Conservation (phyloP, 2,329 filamentous ascomycete genomes). For the Gremmenia infestans region DNA sequence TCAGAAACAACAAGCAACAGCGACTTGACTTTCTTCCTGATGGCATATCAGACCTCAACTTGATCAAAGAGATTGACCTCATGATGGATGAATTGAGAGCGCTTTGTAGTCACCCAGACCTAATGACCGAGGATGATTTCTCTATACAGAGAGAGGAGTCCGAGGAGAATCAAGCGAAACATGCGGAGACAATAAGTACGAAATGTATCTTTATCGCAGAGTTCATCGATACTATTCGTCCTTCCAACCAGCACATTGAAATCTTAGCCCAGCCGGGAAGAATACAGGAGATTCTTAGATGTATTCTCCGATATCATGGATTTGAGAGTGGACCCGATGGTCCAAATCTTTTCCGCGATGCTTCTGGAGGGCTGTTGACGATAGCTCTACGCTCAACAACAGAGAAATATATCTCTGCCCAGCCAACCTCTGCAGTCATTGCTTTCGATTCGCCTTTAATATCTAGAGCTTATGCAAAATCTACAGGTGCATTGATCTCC, state of each 20-base stretch:
- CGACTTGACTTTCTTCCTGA: conserved; percentile 47
- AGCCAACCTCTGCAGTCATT: conserved; percentile 14
- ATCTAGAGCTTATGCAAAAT: not conserved
- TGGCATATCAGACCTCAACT: conserved; percentile 35
- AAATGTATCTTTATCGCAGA: conserved; percentile 58
- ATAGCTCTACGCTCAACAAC: conserved; percentile 26
- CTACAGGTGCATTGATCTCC: conserved; percentile 20
- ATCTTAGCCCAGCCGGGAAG: conserved; percentile 48
- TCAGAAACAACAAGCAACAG: conserved; percentile 39
- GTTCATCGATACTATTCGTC: conserved; percentile 43
- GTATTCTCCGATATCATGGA: conserved; percentile 40
- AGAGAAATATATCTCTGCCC: conserved; percentile 7
- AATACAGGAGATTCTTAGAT: conserved; percentile 47
- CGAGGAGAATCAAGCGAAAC: conserved; percentile 42
- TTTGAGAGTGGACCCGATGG: conserved; percentile 30
- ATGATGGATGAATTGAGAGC: conserved; percentile 48
- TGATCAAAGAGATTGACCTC: conserved; percentile 44
- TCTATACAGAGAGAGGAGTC: conserved; percentile 35
- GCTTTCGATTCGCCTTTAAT: not conserved
- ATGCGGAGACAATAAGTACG: conserved; percentile 50
- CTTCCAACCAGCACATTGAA: conserved; percentile 43
- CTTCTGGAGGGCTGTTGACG: conserved; percentile 13
- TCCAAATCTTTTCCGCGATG: conserved; percentile 27
- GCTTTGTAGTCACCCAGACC: conserved; percentile 53
- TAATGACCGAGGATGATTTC: conserved; percentile 40